Conservation (phyloP, 176 grass and related monocot species). For the Zoysia pacifica region DNA sequence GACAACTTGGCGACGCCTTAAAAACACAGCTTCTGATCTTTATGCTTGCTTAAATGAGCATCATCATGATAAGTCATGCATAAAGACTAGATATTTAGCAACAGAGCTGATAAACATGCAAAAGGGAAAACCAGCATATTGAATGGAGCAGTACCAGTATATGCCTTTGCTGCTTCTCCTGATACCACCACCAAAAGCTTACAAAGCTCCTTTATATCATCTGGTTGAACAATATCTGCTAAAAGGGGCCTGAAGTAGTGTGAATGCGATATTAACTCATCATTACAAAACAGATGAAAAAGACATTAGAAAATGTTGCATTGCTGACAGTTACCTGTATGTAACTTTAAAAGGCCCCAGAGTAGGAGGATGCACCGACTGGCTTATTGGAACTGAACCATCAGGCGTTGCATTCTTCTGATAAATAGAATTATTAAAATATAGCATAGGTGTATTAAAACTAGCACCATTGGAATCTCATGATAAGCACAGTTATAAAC, state of each 20-base stretch:
- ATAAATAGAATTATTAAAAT: constrained; percentile 47
- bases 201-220: constrained; percentile 83
- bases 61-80: constrained; percentile 18
- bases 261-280: constrained; percentile 39
- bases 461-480: constrained; percentile 9
- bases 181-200: constrained; percentile 81
- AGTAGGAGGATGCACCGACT: constrained; percentile 48
- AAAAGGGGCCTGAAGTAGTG: constrained; percentile 81
- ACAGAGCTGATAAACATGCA: constrained; percentile 20
- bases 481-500: constrained; percentile 18
- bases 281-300: constrained; percentile 32
- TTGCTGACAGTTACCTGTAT: constrained; percentile 70
- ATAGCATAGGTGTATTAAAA: constrained; percentile 20
- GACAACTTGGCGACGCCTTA: too few relatives aligned
- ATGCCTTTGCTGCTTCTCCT: constrained; percentile 63
- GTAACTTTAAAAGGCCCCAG: constrained; percentile 72
- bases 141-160: constrained; percentile 55
- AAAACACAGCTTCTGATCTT: constrained; percentile 12
- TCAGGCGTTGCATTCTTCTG: constrained; percentile 51
- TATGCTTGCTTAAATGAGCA: constrained; percentile 20
- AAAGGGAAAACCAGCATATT: constrained; percentile 21
- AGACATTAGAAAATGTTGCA: constrained; percentile 19
- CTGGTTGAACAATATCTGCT: constrained; percentile 79
- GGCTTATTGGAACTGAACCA: constrained; percentile 52
- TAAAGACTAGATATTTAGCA: constrained; percentile 18